Evolutionary conservation across 2,329 filamentous ascomycete species (phyloP).

Genomic region (Chalara sp.): DNA sequence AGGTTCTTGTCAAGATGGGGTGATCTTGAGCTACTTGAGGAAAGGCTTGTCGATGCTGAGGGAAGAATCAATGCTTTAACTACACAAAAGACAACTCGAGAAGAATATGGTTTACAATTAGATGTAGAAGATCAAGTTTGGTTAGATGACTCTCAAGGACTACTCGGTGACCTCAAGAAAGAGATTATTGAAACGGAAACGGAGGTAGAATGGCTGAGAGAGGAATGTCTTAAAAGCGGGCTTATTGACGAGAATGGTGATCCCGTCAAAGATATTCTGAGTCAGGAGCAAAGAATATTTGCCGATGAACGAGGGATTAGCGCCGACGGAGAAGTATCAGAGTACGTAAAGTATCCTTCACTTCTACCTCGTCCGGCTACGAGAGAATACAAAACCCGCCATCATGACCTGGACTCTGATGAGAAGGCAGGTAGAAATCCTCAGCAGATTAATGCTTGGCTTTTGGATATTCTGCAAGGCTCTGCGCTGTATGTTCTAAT

Average conservation of each 20-base stretch:
- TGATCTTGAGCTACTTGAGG: constrained; percentile 13
- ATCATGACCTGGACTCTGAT: too few relatives aligned
- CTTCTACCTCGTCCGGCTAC: constrained; percentile 7
- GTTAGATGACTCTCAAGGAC: constrained; percentile 10
- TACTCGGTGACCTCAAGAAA: constrained; percentile 1
- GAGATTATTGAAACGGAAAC: constrained; percentile 6
- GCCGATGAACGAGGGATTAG: background rate
- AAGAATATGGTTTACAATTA: constrained; percentile 3
- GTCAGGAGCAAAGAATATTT: constrained; percentile 4
- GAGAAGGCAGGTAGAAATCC: too few relatives aligned
- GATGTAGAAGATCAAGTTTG: constrained; percentile 11
- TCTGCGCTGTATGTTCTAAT: too few relatives aligned
- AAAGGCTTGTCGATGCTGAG: constrained; percentile 9
- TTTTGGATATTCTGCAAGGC: too few relatives aligned
- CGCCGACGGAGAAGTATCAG: constrained; percentile 6
- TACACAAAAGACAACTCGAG: constrained; percentile 5
- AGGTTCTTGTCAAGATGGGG: constrained; percentile 12
- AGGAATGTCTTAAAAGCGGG: constrained; percentile 10
- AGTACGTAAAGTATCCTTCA: constrained; percentile 15
- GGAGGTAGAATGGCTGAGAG: constrained; percentile 6
- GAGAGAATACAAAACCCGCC: too few relatives aligned
- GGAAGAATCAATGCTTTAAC: constrained; percentile 11
- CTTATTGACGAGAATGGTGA: constrained; percentile 19
- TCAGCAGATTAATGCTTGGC: too few relatives aligned
- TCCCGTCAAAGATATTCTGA: constrained; percentile 8